Base-by-base conservation (phyloP, 2,329 filamentous ascomycete genomes). In the Botrytis squamosa region DNA sequence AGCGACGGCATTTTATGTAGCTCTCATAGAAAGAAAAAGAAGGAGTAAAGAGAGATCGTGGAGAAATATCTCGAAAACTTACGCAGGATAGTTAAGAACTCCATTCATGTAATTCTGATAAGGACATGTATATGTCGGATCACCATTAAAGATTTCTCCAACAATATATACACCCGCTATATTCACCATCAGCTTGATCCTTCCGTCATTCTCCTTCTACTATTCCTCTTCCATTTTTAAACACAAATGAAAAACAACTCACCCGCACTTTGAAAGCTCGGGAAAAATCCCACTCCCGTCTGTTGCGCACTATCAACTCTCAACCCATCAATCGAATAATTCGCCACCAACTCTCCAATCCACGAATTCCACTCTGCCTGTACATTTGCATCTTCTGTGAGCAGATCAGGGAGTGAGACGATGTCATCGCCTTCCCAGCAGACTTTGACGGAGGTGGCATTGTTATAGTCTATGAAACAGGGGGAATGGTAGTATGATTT, bases 131-230 rank as follows among this genome's bases (percentile, higher is more conserved):
- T 83, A 90, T 84, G 80, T 75, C 1, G 87, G 84, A 75, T 87
- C 83, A 42, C 88, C 88, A 46, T 88, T 83, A 69, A 84, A 86
- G 4, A 91, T 88, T 78, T 92, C 90, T 16, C 90, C 89, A 22
- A 90, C 83, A 8, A 85, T 83, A 79, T 89, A 91, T 2, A 90
- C 86, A 7, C 88, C 89, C 1, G 88, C 84, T 3, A 85, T n/a
- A 40, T 8, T 38, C 18, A 20, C 25, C 8, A 9, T 64, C 7
- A 64, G 62, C 40, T 9, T 12, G 1, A 4, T n/a, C 18, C 22
- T 40, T 25, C 49, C 1, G 2, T 64, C 16, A 14, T 16, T 14
- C 2, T 7, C 1, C 2, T 40, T 29, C 22, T 29, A 46, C 2
- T 22, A 22, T 2, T 1, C 0, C 8, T 25, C 20, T 49, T 49